Base-by-base conservation (phyloP, 805 yeast genomes). In the Lipomyces lipofer region DNA sequence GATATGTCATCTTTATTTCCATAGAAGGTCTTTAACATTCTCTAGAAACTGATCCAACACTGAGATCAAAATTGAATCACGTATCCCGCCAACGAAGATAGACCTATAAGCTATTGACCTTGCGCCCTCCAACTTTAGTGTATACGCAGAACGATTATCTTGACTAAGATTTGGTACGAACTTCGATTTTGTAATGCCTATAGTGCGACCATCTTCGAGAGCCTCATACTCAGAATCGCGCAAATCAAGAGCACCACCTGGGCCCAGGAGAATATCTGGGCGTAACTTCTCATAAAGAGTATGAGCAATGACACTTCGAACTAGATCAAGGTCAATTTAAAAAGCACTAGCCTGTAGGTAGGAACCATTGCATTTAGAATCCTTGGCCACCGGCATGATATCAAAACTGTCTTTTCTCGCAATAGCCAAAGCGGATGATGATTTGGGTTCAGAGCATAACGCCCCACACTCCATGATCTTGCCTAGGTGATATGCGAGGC, bases 381-480 rank as follows among this genome's bases (percentile, higher is more conserved):
- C 2, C 8, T 9, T 1, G 7, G n/a, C 1, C 36, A 32, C 8
- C n/a, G 36, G 36, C 1, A 8, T 32, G 10, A 32, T 32, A 1
- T 32, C 36, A 19, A 32, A 32, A 19, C 36, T 32, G 17, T 32
- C 36, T 32, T 12, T 9, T 12, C 36, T 9, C 19, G 17, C n/a
- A 9, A 13, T 28, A 28, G 52, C 40, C 29, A 29, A 33, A 8
- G 39, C 39, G 9, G 13, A 24, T 25, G 17, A 29, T 27, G 42
- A 22, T 24, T 49, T 35, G 1, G 40, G 52, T 22, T 38, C 24
- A 13, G 44, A 7, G 17, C 44, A 40, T 12, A 40, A 40, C 12
- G 49, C 52, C 10, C 48, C 52, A n/a, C 48, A 49, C 17, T 49
- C 52, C 52, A 49, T 49, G 6, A 49, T 24, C 40, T 49, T 49